A percentile compares a stretch with the other conserved stretches of the same genome.
Conservation (phyloP, 192 early-diverging fungal species). For the Coemansia sp. region DNA sequence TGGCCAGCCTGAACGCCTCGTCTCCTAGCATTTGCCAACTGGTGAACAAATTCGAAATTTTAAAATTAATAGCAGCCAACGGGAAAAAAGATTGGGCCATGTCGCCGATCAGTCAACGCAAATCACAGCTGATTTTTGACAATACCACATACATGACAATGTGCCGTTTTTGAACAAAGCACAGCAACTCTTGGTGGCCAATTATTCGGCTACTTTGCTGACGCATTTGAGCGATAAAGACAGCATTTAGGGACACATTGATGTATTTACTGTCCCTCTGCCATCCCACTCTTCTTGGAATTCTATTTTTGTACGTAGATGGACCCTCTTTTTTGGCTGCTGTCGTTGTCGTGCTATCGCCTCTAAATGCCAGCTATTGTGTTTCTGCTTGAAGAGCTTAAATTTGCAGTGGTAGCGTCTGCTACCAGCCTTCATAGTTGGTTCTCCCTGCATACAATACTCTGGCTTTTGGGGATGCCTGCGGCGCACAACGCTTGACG, state of each 20-base stretch:
- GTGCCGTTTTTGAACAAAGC: too few species aligned
- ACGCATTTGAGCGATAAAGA: background rate
- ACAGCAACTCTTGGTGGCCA: background rate
- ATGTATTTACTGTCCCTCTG: background rate
- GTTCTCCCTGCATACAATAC: conserved; percentile 50
- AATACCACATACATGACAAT: background rate
- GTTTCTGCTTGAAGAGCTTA: background rate
- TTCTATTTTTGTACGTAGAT: background rate
- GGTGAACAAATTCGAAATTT: background rate
- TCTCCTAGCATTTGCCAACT: conserved; percentile 65
- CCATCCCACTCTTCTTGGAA: background rate
- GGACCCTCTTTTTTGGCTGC: background rate
- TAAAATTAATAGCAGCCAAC: too few species aligned
- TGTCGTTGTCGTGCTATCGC: background rate
- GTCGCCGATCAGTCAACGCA: background rate
- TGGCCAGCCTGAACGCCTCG: conserved; percentile 72
- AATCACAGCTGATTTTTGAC: background rate
- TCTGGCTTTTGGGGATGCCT: background rate
- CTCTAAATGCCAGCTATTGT: background rate
- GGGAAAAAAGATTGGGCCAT: too few species aligned
- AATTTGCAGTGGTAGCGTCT: conserved; percentile 2
- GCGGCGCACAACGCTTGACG: background rate
- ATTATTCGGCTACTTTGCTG: conserved; percentile 9
- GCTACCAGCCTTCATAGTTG: conserved; percentile 33
- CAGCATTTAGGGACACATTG: background rate